Evolutionary conservation across 164 flowering plant genomes (phyloP), one percentile per base, ranked within the genome.

Genomic region (Kalanchoe fedtschenkoi): DNA sequence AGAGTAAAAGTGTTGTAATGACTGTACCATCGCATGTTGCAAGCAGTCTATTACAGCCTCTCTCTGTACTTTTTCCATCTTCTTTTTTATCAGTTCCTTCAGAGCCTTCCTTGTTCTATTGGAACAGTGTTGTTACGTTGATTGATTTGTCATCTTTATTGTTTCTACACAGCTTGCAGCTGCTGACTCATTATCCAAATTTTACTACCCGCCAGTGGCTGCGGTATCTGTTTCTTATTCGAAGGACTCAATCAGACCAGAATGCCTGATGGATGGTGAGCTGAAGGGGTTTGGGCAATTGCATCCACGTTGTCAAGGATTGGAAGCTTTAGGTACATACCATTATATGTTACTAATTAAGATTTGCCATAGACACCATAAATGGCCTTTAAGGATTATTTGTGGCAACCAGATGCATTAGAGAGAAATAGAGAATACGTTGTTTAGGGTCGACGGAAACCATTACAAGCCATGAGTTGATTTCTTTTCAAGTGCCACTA

Each of bases 261-360:
- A 90, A 62, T 73, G 97, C 74, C 71, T 90, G 75, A 81, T 88
- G 37, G 89, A 86, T 76, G 96, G 96, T 66, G 86, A 90, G 68
- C 87, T 90, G 0, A 90, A 83, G 72, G 98, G 98, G 59, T 93
- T 93, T 72, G 98, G 98, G 29, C 97, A 93, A 75, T 80, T 93
- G 83, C 95, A 88, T 76, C 98, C 98, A 13, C 97, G 97, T 43
- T 85, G 85, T 79, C 96, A 90, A 72, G 98, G 97, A 54, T 87
- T 93, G 68, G 92, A 90, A 78, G 90, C 97, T 22, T 75, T 92
- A 67, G 98, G 98, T 91, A 72, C 17, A 51, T 43, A 28, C 62
- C 41, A 22, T 61, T 21, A 22, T 11, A 7, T 58, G 33, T 58
- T 58, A 14, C n/a, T 58, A 39, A 33, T 37, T 33, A 34, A 58